Conservation (phyloP, 192 early-diverging fungal species). For the Coemansia sp. region DNA sequence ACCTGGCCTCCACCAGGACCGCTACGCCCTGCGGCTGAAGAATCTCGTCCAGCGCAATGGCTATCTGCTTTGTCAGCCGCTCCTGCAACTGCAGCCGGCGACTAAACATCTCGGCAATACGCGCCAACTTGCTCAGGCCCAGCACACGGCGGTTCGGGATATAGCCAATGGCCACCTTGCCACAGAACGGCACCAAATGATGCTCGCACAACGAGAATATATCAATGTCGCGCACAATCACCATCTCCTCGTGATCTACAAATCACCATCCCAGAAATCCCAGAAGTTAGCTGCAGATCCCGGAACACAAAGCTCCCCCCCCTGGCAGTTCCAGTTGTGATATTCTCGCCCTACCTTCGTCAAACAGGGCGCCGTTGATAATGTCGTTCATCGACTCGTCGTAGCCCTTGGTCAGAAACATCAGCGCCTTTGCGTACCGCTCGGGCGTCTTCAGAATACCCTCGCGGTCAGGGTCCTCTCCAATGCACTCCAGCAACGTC, state of each 20-base stretch:
- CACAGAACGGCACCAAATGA: constrained; percentile 96
- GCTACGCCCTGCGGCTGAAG: constrained; percentile 95
- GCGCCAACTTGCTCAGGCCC: constrained; percentile 93
- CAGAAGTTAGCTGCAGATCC: constrained; percentile 2
- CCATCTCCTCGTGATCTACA: constrained; percentile 96
- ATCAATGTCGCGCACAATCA: constrained; percentile 96
- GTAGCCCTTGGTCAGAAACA: constrained; percentile 99
- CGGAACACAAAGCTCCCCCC: not conserved
- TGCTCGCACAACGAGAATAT: constrained; percentile 97
- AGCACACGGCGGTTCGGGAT: constrained; percentile 92
- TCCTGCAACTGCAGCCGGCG: constrained; percentile 96
- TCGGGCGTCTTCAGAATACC: constrained; percentile 93
- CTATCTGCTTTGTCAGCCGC: constrained; percentile 96
- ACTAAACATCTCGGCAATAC: constrained; percentile 97
- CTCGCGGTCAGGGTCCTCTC: constrained; percentile 91
- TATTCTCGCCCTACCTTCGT: constrained; percentile 62
- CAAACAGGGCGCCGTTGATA: constrained; percentile 92
- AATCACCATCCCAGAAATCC: too few species aligned
- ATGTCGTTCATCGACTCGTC: constrained; percentile 84
- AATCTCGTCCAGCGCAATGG: constrained; percentile 81
- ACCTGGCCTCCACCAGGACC: constrained; percentile 93
- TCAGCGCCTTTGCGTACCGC: constrained; percentile 92
- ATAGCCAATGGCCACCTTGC: constrained; percentile 97
- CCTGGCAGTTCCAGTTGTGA: constrained; percentile 1
- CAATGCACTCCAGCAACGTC: constrained; percentile 85